Evolutionary conservation across 2,329 filamentous ascomycete species (phyloP).

Genomic region (Alternaria longipes): DNA sequence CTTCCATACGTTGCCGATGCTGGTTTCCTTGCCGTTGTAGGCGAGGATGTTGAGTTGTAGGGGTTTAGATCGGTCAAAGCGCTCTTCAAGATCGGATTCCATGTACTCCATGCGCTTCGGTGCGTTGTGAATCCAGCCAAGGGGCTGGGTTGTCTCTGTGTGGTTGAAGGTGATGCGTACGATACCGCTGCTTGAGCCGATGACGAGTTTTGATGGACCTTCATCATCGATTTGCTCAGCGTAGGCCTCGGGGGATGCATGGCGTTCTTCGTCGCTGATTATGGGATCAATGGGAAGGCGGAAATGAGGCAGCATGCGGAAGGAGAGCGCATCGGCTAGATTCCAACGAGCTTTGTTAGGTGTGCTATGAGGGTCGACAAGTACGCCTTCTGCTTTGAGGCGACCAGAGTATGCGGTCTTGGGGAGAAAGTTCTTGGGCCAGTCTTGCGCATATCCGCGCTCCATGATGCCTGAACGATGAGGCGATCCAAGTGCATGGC

Average conservation of each 20-base stretch:
- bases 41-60: slow-evolving; percentile 48
- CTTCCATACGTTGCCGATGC: slow-evolving; percentile 47
- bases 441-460: slow-evolving; percentile 33
- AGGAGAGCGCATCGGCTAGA: slow-evolving; percentile 42
- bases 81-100: slow-evolving; percentile 40
- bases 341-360: slow-evolving; percentile 44
- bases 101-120: slow-evolving; percentile 28
- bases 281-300: slow-evolving; percentile 36
- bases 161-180: slow-evolving; percentile 42
- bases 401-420: slow-evolving; percentile 27
- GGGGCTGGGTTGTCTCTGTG: slow-evolving; percentile 22
- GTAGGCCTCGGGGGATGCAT: slow-evolving; percentile 13
- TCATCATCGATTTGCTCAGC: slow-evolving; percentile 28
- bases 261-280: slow-evolving; percentile 18
- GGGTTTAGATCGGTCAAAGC: slow-evolving; percentile 41
- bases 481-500: slow-evolving; percentile 49
- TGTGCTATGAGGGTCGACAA: slow-evolving; percentile 20
- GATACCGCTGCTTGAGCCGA: slow-evolving; percentile 38
- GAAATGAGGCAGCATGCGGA: slow-evolving; percentile 40
- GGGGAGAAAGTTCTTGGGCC: slow-evolving; percentile 56
- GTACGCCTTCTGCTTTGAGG: neutral
- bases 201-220: slow-evolving; percentile 21
- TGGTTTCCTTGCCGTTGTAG: slow-evolving; percentile 54
- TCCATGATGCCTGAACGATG: slow-evolving; percentile 50
- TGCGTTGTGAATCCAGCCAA: slow-evolving; percentile 20